Percentiles rank a stretch among this genome's conserved stretches.
Evolutionary conservation across 2,329 filamentous ascomycete genomes (phyloP).

Genomic region (Coniochaeta sp.): DNA sequence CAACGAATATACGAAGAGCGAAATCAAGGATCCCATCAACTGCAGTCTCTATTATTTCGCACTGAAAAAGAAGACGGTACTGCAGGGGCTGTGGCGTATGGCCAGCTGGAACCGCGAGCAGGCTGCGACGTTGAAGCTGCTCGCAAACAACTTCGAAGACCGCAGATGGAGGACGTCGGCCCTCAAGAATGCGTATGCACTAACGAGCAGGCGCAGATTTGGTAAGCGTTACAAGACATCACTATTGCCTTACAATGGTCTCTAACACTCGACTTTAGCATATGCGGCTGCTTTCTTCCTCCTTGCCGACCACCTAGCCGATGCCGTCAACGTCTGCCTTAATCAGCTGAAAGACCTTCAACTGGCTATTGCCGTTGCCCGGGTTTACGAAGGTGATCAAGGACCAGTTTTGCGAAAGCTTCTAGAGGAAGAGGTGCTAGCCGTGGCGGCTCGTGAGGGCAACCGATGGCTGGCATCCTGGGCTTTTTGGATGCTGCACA

Average conservation of each 20-base stretch:
- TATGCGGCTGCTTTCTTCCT: slow-evolving; percentile 97
- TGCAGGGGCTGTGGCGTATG: slow-evolving; percentile 92
- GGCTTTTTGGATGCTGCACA: slow-evolving; percentile 87
- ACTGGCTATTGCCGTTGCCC: slow-evolving; percentile 78
- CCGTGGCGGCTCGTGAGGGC: slow-evolving; percentile 69
- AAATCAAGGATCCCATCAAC: slow-evolving; percentile 82
- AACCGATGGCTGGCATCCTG: slow-evolving; percentile 93
- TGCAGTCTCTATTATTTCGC: slow-evolving; percentile 91
- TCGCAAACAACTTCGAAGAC: slow-evolving; percentile 88
- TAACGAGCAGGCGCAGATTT: slow-evolving; percentile 86
- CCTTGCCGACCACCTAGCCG: slow-evolving; percentile 74
- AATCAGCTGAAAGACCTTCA: slow-evolving; percentile 85
- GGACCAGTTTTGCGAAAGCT: slow-evolving; percentile 67
- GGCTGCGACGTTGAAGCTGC: slow-evolving; percentile 65
- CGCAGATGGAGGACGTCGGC: slow-evolving; percentile 82
- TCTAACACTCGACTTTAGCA: slow-evolving; percentile 37
- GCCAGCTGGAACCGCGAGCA: slow-evolving; percentile 87
- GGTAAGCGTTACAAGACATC: slow-evolving; percentile 36
- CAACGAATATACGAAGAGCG: slow-evolving; percentile 85
- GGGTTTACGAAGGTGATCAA: slow-evolving; percentile 82
- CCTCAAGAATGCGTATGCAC: slow-evolving; percentile 90
- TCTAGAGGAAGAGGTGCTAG: slow-evolving; percentile 72
- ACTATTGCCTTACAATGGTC: not conserved
- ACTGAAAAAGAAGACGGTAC: slow-evolving; percentile 79
- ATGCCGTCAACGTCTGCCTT: slow-evolving; percentile 79